Evolutionary conservation across 345 rosid genomes (phyloP), one percentile per base, ranked within the genome.

Genomic region (Rhizophora apiculata): DNA sequence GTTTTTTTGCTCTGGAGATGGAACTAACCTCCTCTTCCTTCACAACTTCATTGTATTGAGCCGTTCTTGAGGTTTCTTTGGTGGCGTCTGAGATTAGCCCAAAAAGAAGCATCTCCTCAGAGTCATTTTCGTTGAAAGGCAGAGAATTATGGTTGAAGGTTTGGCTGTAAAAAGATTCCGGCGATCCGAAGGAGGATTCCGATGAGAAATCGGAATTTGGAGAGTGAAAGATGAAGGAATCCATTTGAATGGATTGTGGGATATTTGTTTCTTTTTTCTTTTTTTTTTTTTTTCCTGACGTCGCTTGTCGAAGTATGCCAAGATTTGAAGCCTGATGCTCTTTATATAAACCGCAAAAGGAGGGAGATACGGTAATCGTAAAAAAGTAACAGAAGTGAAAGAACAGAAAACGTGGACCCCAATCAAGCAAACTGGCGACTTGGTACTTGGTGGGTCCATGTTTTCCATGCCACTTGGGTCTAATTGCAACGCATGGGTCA

Each of bases 61-160:
- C 21, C 3, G 53, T 57, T 64, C 70, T 67, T n/a, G 78, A 36
- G 37, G 77, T 55, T 75, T 77, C 84, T 31, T 74, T 79, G 3
- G 68, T 73, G n/a, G 76, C 83, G 72, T 80, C 83, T 15, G 84
- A 74, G 21, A 91, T 84, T 19, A 93, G 69, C 1, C 87, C 88
- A 62, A 81, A 86, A 16, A 91, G 87, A 70, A 85, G 91, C 98
- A 93, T 93, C 81, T 93, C 98, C 24, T 89, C 93, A 0, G 96
- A 86, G 76, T 93, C 98, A 63, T 91, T 91, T 73, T 93, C 98
- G 74, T 93, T 83, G 83, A 93, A 93, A 20, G 98, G 97, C 31
- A 93, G 94, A 34, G 60, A 76, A 57, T 22, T 76, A 34, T 79
- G 63, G 67, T 65, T 63, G 24, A 81, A 52, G 37, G 83, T 39